Conservation (phyloP, 768 basidiomycete species). For the Tricholoma saponaceum region DNA sequence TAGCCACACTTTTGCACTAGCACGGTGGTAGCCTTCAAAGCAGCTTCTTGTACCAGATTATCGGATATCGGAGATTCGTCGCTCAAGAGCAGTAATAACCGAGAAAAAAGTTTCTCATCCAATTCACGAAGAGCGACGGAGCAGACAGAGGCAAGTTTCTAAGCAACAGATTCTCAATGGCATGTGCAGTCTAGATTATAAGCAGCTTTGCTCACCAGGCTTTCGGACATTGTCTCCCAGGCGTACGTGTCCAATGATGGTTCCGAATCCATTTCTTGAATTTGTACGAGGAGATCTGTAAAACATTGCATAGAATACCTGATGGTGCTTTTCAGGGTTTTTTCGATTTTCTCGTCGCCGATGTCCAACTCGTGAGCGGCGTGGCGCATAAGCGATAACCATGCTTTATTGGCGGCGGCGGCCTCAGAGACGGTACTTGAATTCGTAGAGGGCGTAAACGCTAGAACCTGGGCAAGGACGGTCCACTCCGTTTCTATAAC, state of each 20-base stretch:
- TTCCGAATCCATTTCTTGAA: slow-evolving; percentile 78
- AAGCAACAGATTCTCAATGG: neutral
- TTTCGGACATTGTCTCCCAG: slow-evolving; percentile 91
- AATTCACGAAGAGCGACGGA: slow-evolving; percentile 67
- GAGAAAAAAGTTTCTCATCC: slow-evolving; percentile 63
- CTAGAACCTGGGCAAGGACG: slow-evolving; percentile 67
- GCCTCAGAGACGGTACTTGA: slow-evolving; percentile 50
- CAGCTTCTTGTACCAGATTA: slow-evolving; percentile 84
- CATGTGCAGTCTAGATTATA: neutral
- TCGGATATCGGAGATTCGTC: slow-evolving; percentile 79
- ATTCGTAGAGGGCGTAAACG: slow-evolving; percentile 26
- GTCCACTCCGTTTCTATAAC: slow-evolving; percentile 85
- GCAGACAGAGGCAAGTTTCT: slow-evolving; percentile 88
- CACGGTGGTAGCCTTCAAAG: slow-evolving; percentile 79
- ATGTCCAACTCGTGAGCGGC: slow-evolving; percentile 41
- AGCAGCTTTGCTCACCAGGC: slow-evolving; percentile 47
- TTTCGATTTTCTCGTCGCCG: slow-evolving; percentile 30
- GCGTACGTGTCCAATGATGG: slow-evolving; percentile 84
- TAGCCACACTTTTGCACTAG: slow-evolving; percentile 69
- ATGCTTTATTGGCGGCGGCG: slow-evolving; percentile 80
- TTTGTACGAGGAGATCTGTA: slow-evolving; percentile 70
- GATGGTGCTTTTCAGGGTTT: slow-evolving; percentile 44
- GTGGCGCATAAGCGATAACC: slow-evolving; percentile 62
- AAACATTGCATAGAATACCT: slow-evolving; percentile 72
- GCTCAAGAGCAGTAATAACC: slow-evolving; percentile 72